Conservation (phyloP, 352 stramenopile species). For the Halophytophthora batemanensis region DNA sequence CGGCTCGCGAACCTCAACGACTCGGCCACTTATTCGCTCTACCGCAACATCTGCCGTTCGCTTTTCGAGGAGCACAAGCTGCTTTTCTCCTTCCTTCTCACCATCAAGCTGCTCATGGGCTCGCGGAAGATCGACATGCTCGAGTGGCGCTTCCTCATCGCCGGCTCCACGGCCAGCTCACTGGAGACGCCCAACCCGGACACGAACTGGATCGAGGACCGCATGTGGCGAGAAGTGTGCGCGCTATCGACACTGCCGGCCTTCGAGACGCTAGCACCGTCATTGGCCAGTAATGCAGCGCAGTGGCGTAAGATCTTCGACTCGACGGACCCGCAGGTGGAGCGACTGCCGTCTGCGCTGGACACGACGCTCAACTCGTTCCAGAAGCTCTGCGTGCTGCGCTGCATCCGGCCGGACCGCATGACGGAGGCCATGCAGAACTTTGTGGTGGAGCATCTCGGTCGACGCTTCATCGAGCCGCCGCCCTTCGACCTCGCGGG, state of each 20-base stretch:
- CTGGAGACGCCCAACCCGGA: constrained; percentile 81
- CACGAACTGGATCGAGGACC: constrained; percentile 59
- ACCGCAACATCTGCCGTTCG: constrained; percentile 92
- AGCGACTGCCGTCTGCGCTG: constrained; percentile 58
- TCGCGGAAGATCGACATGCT: constrained; percentile 77
- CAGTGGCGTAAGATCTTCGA: constrained; percentile 79
- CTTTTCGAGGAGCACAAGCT: constrained; percentile 95
- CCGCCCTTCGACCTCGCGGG: constrained; percentile 89
- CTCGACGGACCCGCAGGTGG: constrained; percentile 73
- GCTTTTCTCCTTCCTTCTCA: constrained; percentile 92
- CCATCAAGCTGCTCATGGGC: constrained; percentile 82
- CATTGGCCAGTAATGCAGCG: constrained; percentile 47
- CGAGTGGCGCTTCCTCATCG: constrained; percentile 94
- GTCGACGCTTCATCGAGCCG: constrained; percentile 88
- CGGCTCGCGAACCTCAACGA: constrained; percentile 88
- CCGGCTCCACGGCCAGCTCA: constrained; percentile 58
- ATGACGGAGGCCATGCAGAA: constrained; percentile 89
- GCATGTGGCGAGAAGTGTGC: constrained; percentile 78
- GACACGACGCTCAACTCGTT: constrained; percentile 72
- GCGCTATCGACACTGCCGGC: constrained; percentile 60
- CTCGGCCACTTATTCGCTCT: constrained; percentile 92
- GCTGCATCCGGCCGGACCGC: constrained; percentile 76
- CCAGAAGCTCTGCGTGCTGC: constrained; percentile 78
- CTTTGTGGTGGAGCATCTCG: constrained; percentile 86
- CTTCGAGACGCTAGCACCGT: constrained; percentile 51